These are phyloP conservation scores for Trapa bicornis DNA, from an alignment of 345 rosid genomes.

Conservation along the genomic window DNA sequence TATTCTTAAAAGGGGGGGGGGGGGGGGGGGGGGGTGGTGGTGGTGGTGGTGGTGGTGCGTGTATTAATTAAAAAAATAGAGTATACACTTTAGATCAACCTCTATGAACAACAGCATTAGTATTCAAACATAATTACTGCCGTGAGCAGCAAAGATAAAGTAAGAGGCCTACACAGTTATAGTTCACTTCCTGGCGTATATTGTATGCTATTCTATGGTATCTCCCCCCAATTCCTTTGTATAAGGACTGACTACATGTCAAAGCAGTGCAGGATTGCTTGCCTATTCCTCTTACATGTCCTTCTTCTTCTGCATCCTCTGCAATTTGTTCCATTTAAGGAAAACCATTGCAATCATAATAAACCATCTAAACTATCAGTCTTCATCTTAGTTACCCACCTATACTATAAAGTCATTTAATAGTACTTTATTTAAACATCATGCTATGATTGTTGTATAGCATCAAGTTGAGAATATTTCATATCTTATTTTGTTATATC, in stretches of 20 bases:
- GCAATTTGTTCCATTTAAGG: slow-evolving; percentile 79
- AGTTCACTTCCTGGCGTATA: background rate
- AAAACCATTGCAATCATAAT: slow-evolving; percentile 45
- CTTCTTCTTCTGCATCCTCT: slow-evolving; percentile 65
- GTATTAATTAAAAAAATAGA: too few species aligned
- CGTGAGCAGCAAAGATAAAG: background rate
- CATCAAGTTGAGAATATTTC: too few species aligned
- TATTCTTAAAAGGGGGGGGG: too few species aligned
- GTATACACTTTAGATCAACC: background rate
- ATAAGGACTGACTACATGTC: background rate
- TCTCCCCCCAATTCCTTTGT: background rate
- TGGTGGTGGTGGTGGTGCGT: too few species aligned
- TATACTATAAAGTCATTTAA: too few species aligned
- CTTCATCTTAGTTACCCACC: too few species aligned
- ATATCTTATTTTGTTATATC: too few species aligned
- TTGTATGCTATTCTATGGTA: background rate
- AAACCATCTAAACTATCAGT: too few species aligned
- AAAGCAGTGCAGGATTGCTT: background rate
- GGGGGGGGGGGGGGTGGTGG: too few species aligned
- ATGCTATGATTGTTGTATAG: too few species aligned
- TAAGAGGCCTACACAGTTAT: background rate
- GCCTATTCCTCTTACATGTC: slow-evolving; percentile 17
- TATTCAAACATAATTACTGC: background rate
- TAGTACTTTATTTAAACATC: too few species aligned
- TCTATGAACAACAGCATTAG: too few species aligned